Conservation (phyloP, 495 filamentous ascomycete genomes). For the Xylaria intraflava region DNA sequence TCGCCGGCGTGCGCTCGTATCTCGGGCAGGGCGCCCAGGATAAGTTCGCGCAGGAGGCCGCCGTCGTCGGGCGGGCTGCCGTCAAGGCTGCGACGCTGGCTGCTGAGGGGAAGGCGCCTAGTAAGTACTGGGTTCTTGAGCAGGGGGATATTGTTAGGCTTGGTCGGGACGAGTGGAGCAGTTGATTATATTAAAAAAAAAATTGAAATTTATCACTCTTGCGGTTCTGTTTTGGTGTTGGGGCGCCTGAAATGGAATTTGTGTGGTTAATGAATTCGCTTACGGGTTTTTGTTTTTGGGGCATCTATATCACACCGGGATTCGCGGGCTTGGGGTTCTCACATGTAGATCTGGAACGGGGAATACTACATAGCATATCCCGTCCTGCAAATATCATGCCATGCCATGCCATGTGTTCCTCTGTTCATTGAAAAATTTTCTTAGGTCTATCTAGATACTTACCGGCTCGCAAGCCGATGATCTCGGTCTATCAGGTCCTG, state of each 20-base stretch:
- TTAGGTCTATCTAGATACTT: not conserved
- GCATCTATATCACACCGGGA: too few species aligned
- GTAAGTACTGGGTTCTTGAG: slow-evolving; percentile 43
- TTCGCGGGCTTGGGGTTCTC: too few species aligned
- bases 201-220: slow-evolving; percentile 1
- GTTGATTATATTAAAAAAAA: too few species aligned
- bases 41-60: slow-evolving; percentile 64
- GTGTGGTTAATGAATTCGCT: too few species aligned
- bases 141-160: slow-evolving; percentile 42
- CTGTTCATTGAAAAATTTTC: not conserved
- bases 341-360: too few species aligned
- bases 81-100: slow-evolving; percentile 49
- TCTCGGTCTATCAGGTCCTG: not conserved
- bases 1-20: slow-evolving; percentile 45
- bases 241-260: too few species aligned
- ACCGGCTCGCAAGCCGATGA: not conserved
- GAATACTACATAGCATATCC: not conserved
- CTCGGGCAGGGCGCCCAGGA: slow-evolving; percentile 48
- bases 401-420: too few species aligned
- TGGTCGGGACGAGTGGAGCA: slow-evolving; percentile 41
- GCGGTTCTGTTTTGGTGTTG: not conserved
- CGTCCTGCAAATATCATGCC: too few species aligned
- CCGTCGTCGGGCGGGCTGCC: slow-evolving; percentile 67
- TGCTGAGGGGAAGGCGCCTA: slow-evolving; percentile 40
- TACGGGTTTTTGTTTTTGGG: too few species aligned